Evolutionary conservation across 2,329 filamentous ascomycete species (phyloP).

Genomic region (Cordyceps farinosa): DNA sequence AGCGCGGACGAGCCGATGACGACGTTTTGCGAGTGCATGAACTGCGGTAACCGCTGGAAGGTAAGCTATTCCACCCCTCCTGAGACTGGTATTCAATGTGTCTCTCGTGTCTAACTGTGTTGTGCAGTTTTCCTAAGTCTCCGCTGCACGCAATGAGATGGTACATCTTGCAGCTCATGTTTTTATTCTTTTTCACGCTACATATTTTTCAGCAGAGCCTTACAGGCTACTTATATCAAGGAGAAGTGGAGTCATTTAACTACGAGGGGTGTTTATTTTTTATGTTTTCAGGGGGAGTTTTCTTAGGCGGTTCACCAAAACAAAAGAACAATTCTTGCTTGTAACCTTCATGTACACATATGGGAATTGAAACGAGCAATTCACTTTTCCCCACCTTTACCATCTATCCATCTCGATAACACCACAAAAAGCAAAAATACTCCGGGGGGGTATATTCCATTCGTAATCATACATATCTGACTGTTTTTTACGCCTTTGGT

Average conservation of each 20-base stretch:
- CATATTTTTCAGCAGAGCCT: slow-evolving; percentile 3
- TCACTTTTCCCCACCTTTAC: background rate
- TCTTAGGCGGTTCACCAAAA: background rate
- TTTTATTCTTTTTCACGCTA: slow-evolving; percentile 20
- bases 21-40: slow-evolving; percentile 69
- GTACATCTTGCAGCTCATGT: background rate
- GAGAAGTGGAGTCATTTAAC: slow-evolving; percentile 7
- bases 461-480: slow-evolving; percentile 14
- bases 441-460: slow-evolving; percentile 7
- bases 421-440: background rate
- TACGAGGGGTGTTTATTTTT: slow-evolving; percentile 14
- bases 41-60: slow-evolving; percentile 70
- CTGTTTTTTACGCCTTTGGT: slow-evolving; percentile 16
- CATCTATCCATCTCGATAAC: background rate
- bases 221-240: background rate
- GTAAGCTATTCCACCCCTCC: slow-evolving; percentile 39
- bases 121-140: slow-evolving; percentile 7
- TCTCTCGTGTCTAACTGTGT: background rate
- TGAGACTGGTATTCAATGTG: too few relatives aligned
- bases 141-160: too few relatives aligned
- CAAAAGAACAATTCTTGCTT: slow-evolving; percentile 5
- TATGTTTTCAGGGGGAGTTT: background rate
- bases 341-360: slow-evolving; percentile 7
- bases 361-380: background rate
- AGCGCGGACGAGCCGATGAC: slow-evolving; percentile 93